Conservation (phyloP, 2,329 filamentous ascomycete genomes). For the Pseudocercospora fuligena region DNA sequence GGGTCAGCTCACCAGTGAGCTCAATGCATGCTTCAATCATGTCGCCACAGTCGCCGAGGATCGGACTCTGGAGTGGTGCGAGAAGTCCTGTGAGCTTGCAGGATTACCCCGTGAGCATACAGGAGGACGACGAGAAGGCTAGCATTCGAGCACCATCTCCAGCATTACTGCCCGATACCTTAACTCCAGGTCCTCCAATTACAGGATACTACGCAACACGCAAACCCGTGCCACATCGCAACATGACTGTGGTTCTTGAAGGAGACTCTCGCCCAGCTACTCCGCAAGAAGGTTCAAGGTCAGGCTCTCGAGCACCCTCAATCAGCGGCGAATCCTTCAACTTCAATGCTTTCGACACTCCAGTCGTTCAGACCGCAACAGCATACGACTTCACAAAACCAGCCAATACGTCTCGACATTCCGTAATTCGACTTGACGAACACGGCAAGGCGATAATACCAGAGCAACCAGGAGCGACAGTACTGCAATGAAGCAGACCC, state of each 20-base stretch:
- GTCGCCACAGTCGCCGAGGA: slow-evolving; percentile 4
- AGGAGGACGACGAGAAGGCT: background rate
- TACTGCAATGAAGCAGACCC: background rate
- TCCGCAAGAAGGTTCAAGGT: background rate
- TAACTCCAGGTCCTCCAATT: background rate
- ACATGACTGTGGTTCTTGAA: slow-evolving; percentile 12
- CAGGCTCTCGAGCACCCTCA: slow-evolving; percentile 2
- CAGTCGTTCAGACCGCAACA: slow-evolving; percentile 8
- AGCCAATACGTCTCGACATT: slow-evolving; percentile 2
- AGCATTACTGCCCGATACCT: slow-evolving; percentile 1
- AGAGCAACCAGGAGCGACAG: slow-evolving; percentile 1
- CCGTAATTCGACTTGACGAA: slow-evolving; percentile 3
- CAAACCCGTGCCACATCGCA: slow-evolving; percentile 3
- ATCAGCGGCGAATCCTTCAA: slow-evolving; percentile 10
- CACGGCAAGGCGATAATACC: background rate
- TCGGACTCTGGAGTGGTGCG: background rate
- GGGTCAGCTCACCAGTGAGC: slow-evolving; percentile 2
- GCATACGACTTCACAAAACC: slow-evolving; percentile 10
- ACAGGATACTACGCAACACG: background rate
- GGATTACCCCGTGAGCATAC: background rate
- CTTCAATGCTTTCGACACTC: slow-evolving; percentile 9
- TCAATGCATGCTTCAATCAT: slow-evolving; percentile 7
- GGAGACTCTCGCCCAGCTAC: background rate
- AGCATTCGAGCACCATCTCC: slow-evolving; percentile 9
- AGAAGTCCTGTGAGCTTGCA: slow-evolving; percentile 1